These are phyloP conservation scores for Solanum dulcamara DNA, from an alignment of 257 asterid species.

Conservation along the genomic window DNA sequence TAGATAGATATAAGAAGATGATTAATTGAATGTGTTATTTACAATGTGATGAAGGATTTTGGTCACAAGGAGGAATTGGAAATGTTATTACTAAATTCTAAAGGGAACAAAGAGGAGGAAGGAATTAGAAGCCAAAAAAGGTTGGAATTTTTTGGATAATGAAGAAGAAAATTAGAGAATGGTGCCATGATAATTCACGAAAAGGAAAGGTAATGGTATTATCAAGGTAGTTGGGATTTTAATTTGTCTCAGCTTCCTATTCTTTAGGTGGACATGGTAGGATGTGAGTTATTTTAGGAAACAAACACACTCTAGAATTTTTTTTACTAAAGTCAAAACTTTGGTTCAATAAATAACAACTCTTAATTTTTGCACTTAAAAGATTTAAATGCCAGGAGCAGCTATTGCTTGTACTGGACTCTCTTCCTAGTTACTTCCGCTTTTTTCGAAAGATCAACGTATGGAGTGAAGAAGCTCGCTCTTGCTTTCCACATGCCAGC, in stretches of 20 bases:
- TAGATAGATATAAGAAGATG: not conserved
- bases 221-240: not conserved
- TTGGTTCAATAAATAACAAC: not conserved
- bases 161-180: not conserved
- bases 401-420: too few relatives aligned
- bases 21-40: not conserved
- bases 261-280: not conserved
- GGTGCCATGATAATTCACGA: not conserved
- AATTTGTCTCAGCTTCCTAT: not conserved
- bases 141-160: not conserved
- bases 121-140: not conserved
- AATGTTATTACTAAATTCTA: not conserved
- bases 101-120: not conserved
- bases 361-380: too few relatives aligned
- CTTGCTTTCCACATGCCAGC: too few relatives aligned
- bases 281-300: not conserved
- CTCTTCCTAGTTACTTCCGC: too few relatives aligned
- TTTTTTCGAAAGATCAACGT: too few relatives aligned
- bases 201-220: not conserved
- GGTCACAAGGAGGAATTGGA: not conserved
- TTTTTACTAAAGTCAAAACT: not conserved
- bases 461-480: too few relatives aligned
- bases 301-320: not conserved
- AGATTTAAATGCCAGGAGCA: too few relatives aligned
- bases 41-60: not conserved